Conservation (phyloP, 1,284 basidiomycete species). For the Leccinum variabile region DNA sequence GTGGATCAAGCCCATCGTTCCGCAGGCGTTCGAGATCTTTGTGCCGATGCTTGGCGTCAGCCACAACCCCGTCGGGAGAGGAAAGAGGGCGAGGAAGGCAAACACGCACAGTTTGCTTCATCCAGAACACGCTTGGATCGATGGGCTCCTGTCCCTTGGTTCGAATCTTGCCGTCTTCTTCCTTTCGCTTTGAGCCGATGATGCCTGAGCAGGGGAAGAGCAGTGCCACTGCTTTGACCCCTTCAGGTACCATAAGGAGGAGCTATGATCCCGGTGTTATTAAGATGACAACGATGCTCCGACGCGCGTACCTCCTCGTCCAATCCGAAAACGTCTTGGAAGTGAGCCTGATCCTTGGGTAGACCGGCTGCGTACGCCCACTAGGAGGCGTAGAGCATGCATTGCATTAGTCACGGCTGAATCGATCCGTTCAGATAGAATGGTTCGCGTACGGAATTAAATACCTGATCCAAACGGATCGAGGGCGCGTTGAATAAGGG, state of each 20-base stretch:
- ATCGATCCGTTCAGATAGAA: neutral
- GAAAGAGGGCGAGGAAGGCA: neutral
- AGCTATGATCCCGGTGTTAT: slow-evolving; percentile 45
- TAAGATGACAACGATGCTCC: neutral
- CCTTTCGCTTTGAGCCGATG: slow-evolving; percentile 50
- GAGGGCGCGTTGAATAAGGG: slow-evolving; percentile 5
- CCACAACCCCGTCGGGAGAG: neutral
- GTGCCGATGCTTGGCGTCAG: slow-evolving; percentile 10
- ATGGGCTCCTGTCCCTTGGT: slow-evolving; percentile 51
- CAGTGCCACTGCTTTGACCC: slow-evolving; percentile 78
- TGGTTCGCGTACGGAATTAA: slow-evolving; percentile 45
- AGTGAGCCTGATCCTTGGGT: slow-evolving; percentile 53
- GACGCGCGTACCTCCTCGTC: slow-evolving; percentile 59
- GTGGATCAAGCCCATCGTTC: slow-evolving; percentile 86
- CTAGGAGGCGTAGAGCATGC: slow-evolving; percentile 37
- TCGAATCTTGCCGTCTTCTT: slow-evolving; percentile 56
- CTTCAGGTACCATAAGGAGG: slow-evolving; percentile 64
- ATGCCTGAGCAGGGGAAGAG: slow-evolving; percentile 72
- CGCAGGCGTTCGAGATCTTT: slow-evolving; percentile 86
- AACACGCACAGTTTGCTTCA: slow-evolving; percentile 69
- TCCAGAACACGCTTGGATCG: slow-evolving; percentile 67
- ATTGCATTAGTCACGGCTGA: neutral
- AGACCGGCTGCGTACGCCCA: slow-evolving; percentile 81
- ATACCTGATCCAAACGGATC: slow-evolving; percentile 40
- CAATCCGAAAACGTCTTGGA: slow-evolving; percentile 81